Base-by-base conservation (phyloP, 306 rosid species). In the Lathyrus sativus region DNA sequence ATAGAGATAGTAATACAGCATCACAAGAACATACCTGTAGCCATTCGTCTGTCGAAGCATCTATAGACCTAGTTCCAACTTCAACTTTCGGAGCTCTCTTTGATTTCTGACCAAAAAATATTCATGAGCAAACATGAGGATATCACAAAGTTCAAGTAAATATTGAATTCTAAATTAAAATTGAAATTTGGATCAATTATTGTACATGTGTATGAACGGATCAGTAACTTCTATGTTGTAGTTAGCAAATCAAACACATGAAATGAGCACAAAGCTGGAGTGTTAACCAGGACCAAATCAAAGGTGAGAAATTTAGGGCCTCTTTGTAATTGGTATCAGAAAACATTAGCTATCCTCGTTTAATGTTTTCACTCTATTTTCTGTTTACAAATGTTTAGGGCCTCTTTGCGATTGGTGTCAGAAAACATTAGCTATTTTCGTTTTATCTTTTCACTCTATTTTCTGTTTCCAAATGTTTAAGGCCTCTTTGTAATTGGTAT, bases 21-120 rank as follows among this genome's bases (percentile, higher is more conserved):
- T 38, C 65, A 67, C 58, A 29, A 45, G 65, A 48, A 70, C 88
- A 73, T 17, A 90, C 98, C 99, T 93, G 70, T 77, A 90, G 96
- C 99, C 99, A 93, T 68, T 90, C 97, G 71, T 93, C 97, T 78
- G 85, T 78, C 0, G 91, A 84, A 11, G 95, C 86, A 79, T 90
- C 97, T 3, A 86, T 79, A 22, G 80, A 15, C 78, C 77, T 86
- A 31, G 99, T 93, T 73, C 97, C 99, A 71, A 93, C 89, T 84
- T 92, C 98, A 69, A 92, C 90, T 78, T 89, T 92, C 67, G 98
- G 86, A 70, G 85, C 84, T 81, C 91, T 85, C 87, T 90, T 93
- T 75, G 97, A 68, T 87, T 88, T 90, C 98, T 93, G 71, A 53
- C 13, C 57, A 69, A 77, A 70, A 69, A 77, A 70, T 61, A 76